Evolutionary conservation across 257 asterid genomes (phyloP), one percentile per base, ranked within the genome.

Genomic region (Nicotiana paniculata): DNA sequence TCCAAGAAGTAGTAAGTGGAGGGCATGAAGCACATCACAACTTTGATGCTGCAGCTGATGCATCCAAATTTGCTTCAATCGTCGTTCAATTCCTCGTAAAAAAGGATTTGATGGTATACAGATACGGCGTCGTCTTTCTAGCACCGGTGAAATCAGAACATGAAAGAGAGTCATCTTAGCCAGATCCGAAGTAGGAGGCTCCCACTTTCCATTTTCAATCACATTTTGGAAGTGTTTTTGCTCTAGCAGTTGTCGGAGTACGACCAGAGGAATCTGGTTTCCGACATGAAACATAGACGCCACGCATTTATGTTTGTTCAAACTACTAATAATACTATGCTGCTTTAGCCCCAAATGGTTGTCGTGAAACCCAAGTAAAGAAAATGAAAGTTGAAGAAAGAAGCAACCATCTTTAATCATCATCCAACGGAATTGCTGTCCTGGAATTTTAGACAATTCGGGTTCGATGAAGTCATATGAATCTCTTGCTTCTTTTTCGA

Each of bases 1-100:
- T 6, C 87, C 89, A 1, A 84, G 39, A 12, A 86, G 6, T 11
- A 68, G 58, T 57, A 39, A 26, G 1, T 84, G 87, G 28, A 84
- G 83, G 33, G 82, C 85, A 12, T 84, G 87, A 35, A 86, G 81
- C 80, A 86, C 30, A 70, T 86, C 89, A 62, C 21, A 35, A 32
- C 82, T 81, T 51, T 68, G 54, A 32, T 32, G 4, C 13, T 74
- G 63, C 81, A 65, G 28, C 0, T 64, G 43, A 12, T 64, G 70
- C 16, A 10, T 64, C 70, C 70, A 64, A 28, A 32, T 32, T 3
- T 64, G 70, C 70, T 28, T 64, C 68, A 62, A 8, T 61, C 6
- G 21, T 21, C 35, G 35, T 32, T 4, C 5, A 32, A 32, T 32
- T 32, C 35, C 35, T 32, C 5, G 35, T 32, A 32, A 32, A 32